phyloP scores from a whole-genome alignment of 306 rosid genomes.

The Sesbania bispinosa region DNA sequence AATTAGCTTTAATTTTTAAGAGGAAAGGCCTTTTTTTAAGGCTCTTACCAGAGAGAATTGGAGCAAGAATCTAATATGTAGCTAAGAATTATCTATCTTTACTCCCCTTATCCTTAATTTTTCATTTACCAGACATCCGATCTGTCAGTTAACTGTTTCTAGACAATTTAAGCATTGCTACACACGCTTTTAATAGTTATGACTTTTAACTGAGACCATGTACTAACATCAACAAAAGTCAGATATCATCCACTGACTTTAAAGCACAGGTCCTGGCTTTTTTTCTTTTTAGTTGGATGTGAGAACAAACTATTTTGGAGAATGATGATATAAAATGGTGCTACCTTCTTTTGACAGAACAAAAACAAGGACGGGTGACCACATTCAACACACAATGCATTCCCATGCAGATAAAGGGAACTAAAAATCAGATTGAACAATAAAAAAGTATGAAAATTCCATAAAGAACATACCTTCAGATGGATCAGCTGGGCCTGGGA shows the following conservation, averaged over 20 bases:
- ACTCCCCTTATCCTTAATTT: neutral
- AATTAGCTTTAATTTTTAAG: neutral
- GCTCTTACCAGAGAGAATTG: neutral
- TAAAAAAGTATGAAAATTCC: neutral
- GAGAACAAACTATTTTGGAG: neutral
- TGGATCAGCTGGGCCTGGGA: constrained; percentile 48
- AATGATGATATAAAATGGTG: neutral
- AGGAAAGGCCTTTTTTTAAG: neutral
- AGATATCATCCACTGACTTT: neutral
- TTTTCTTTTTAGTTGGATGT: neutral
- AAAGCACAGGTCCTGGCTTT: neutral
- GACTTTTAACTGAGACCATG: neutral
- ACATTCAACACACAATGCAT: neutral
- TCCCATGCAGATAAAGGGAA: neutral
- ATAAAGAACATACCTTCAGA: constrained; percentile 58
- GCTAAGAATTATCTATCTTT: neutral
- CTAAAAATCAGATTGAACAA: constrained; percentile 10
- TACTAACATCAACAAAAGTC: neutral
- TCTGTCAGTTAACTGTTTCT: neutral
- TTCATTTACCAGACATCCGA: neutral
- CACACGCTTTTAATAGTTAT: neutral
- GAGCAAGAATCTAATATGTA: neutral
- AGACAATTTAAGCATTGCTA: neutral
- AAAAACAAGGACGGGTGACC: neutral
- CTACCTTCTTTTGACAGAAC: neutral